Conservation (phyloP, 495 filamentous ascomycete species). For the Penicillium robsamsonii region DNA sequence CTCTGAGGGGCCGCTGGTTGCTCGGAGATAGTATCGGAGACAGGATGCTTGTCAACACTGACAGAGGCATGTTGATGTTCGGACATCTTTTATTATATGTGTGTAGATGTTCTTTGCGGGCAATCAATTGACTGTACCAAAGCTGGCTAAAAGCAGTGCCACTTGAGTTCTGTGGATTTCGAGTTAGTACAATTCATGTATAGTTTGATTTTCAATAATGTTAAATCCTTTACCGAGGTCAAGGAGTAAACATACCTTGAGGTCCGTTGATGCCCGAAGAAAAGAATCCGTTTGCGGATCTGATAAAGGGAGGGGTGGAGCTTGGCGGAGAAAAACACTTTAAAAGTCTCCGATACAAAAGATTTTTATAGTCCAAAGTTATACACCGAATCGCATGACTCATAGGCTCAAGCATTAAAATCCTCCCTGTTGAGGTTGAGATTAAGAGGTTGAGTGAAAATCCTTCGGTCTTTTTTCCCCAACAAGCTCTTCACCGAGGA, state of each 20-base stretch:
- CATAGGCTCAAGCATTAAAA: background rate
- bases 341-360: background rate
- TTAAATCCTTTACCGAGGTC: conserved; percentile 7
- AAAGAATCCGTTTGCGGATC: conserved; percentile 26
- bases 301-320: conserved; percentile 17
- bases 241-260: background rate
- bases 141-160: background rate
- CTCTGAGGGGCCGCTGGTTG: conserved; percentile 13
- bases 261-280: background rate
- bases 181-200: background rate
- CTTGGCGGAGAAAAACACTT: conserved; percentile 11
- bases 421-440: conserved; percentile 18
- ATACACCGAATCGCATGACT: conserved; percentile 1
- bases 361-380: background rate
- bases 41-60: conserved; percentile 21
- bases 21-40: conserved; percentile 28
- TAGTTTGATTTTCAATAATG: background rate
- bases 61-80: conserved; percentile 10
- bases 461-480: conserved; percentile 12
- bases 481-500: conserved; percentile 24
- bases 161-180: background rate
- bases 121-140: background rate
- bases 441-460: conserved; percentile 15
- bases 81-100: conserved; percentile 17
- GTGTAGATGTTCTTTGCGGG: background rate